phyloP scores from a whole-genome alignment of 331 rosid species.

The Pyrus hybrid region DNA sequence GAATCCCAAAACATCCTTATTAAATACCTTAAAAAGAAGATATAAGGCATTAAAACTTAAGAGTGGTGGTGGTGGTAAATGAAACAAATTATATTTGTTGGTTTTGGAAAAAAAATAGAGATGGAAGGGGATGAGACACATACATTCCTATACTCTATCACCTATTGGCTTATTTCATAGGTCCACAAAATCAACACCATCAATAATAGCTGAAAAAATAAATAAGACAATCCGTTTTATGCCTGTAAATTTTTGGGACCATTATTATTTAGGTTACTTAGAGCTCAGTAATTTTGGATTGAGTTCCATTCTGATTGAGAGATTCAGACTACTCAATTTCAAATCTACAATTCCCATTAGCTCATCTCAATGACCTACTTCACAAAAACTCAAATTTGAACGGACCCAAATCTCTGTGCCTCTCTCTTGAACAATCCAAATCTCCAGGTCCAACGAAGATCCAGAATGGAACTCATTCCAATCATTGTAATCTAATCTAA shows the following conservation, averaged over 20 bases:
- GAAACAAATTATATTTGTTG: background rate
- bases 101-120: conserved; percentile 12
- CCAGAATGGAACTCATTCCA: no score
- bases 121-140: conserved; percentile 54
- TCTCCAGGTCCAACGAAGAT: no score
- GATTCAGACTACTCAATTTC: no score
- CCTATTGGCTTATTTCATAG: conserved; percentile 4
- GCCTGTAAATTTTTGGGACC: conserved; percentile 30
- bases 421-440: no score
- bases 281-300: conserved; percentile 8
- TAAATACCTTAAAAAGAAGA: background rate
- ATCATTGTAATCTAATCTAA: conserved; percentile 26
- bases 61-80: background rate
- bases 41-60: background rate
- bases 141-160: conserved; percentile 34
- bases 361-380: no score
- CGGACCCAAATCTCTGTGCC: no score
- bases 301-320: no score
- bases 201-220: background rate
- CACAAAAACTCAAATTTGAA: no score
- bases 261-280: conserved; percentile 7
- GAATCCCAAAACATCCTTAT: no score
- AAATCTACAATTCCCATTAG: accelerated
- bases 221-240: background rate
- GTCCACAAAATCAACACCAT: conserved; percentile 65